phyloP scores from a whole-genome alignment of 148 eudicot species.

The Rhododendron ferrugineum region DNA sequence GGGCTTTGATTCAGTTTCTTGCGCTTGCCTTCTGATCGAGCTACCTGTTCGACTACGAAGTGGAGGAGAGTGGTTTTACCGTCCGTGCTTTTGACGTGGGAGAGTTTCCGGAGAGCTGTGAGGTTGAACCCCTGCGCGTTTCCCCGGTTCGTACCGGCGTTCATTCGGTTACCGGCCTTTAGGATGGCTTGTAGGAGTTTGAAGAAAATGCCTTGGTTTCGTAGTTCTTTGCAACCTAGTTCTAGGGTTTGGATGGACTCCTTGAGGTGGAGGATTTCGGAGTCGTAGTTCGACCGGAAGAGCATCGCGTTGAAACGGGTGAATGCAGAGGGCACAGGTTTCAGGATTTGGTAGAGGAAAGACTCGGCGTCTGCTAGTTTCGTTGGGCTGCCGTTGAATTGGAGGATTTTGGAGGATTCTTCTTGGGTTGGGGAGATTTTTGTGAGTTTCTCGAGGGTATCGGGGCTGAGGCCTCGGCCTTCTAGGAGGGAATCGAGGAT shows the following conservation, averaged over 20 bases:
- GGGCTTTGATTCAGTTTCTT: conserved; percentile 9
- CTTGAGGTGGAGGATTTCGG: neutral
- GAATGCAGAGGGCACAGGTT: conserved; percentile 48
- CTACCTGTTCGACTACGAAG: conserved; percentile 57
- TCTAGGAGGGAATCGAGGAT: conserved; percentile 37
- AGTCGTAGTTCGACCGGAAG: neutral
- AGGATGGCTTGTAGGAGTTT: conserved; percentile 59
- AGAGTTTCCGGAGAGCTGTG: conserved; percentile 42
- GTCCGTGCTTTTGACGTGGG: conserved; percentile 48
- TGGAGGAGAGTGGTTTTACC: conserved; percentile 58
- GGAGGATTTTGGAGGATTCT: conserved; percentile 39
- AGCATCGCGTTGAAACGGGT: conserved; percentile 39
- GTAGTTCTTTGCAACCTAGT: conserved; percentile 42
- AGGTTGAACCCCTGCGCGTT: conserved; percentile 53
- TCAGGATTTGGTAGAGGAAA: conserved; percentile 41
- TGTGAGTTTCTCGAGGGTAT: conserved; percentile 40
- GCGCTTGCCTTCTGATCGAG: conserved; percentile 41
- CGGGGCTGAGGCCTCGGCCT: conserved; percentile 38
- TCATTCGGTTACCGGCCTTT: conserved; percentile 57
- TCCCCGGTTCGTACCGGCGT: conserved; percentile 54
- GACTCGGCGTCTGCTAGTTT: conserved; percentile 59
- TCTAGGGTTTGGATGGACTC: neutral
- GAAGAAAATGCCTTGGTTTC: conserved; percentile 43
- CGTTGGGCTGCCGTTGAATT: conserved; percentile 42
- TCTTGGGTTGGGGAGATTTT: conserved; percentile 46